Evolutionary conservation across 2,329 filamentous ascomycete genomes (phyloP).

Genomic region (Fusarium sp.): DNA sequence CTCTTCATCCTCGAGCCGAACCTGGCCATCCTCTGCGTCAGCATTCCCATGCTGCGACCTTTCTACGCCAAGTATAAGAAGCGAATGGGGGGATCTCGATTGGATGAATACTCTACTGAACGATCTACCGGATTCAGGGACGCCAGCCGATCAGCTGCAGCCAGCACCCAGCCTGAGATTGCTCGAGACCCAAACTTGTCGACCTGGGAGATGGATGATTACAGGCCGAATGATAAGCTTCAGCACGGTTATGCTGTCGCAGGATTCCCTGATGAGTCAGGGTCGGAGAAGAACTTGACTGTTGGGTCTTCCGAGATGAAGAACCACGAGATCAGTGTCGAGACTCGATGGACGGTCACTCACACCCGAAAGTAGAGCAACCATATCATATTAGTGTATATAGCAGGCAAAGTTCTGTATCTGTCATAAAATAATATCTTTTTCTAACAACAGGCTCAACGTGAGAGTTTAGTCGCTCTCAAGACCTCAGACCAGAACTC

Average conservation of each 20-base stretch:
- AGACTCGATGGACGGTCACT: slow-evolving; percentile 43
- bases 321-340: slow-evolving; percentile 36
- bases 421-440: slow-evolving; percentile 3
- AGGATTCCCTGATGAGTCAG: slow-evolving; percentile 36
- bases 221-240: slow-evolving; percentile 23
- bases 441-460: not conserved
- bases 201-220: slow-evolving; percentile 45
- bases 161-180: slow-evolving; percentile 10
- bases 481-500: not conserved
- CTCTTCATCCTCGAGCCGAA: slow-evolving; percentile 56
- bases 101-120: slow-evolving; percentile 45
- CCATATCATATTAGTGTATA: not conserved
- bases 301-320: slow-evolving; percentile 9
- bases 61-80: slow-evolving; percentile 51
- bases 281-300: slow-evolving; percentile 44
- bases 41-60: slow-evolving; percentile 56
- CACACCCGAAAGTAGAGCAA: slow-evolving; percentile 13
- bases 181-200: slow-evolving; percentile 23
- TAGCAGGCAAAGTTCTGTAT: not conserved
- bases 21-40: slow-evolving; percentile 56
- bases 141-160: slow-evolving; percentile 31
- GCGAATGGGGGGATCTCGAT: slow-evolving; percentile 47
- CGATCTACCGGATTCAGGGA: slow-evolving; percentile 34
- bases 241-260: slow-evolving; percentile 23
- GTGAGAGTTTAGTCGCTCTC: not conserved